Percentiles rank a stretch among this genome's conserved stretches.
phyloP scores from a whole-genome alignment of 306 rosid genomes.

The Prosopis cineraria region DNA sequence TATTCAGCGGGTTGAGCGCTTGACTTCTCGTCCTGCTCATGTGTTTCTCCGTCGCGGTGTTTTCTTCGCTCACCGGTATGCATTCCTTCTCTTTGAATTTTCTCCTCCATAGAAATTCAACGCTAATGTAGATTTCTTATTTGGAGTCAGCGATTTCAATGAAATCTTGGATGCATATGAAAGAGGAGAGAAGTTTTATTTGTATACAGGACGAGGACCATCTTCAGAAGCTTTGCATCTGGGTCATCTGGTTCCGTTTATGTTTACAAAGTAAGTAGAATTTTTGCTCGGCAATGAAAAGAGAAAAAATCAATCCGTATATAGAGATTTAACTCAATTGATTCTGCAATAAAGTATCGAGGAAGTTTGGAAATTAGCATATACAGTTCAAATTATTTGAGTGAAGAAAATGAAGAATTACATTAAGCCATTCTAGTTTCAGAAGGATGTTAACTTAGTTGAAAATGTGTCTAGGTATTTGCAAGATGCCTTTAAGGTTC shows the following conservation, averaged over 20 bases:
- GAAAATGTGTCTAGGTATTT: constrained; percentile 61
- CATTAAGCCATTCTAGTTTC: constrained; percentile 10
- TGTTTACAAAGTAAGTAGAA: constrained; percentile 77
- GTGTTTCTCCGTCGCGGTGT: constrained; percentile 91
- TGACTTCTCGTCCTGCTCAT: constrained; percentile 76
- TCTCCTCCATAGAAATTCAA: neutral
- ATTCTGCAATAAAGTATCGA: neutral
- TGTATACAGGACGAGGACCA: constrained; percentile 92
- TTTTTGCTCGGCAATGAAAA: neutral
- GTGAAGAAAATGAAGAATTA: neutral
- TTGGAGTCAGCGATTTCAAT: constrained; percentile 59
- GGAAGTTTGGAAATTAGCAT: neutral
- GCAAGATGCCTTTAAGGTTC: constrained; percentile 97
- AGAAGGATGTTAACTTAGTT: constrained; percentile 11
- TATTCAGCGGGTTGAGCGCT: constrained; percentile 62
- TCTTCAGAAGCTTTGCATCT: constrained; percentile 95
- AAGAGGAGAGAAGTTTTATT: constrained; percentile 80
- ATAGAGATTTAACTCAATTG: neutral
- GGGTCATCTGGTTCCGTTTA: constrained; percentile 88
- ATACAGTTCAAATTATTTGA: neutral
- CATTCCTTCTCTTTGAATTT: neutral
- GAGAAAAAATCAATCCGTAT: neutral
- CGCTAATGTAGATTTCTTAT: neutral
- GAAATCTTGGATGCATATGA: constrained; percentile 77
- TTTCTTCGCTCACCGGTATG: constrained; percentile 90